phyloP scores from a whole-genome alignment of 768 basidiomycete species.

The Bullera alba region DNA sequence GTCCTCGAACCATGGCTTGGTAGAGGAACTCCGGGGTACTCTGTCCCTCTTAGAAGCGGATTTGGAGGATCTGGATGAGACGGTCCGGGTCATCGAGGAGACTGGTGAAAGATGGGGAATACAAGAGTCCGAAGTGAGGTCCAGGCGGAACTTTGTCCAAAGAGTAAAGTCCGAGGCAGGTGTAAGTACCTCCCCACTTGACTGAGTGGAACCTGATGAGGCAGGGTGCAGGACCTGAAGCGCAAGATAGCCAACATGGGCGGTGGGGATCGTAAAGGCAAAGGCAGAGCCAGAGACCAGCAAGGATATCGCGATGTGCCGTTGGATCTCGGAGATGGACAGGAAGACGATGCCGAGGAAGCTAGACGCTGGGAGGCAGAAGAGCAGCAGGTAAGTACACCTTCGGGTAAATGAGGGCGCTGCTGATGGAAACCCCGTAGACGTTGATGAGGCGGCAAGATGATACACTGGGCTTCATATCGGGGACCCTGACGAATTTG shows the following conservation, averaged over 20 bases:
- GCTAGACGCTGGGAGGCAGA: slow-evolving; percentile 67
- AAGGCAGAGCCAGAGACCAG: slow-evolving; percentile 9
- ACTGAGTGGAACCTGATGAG: not conserved
- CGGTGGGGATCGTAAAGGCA: slow-evolving; percentile 11
- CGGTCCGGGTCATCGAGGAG: slow-evolving; percentile 81
- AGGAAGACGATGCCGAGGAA: slow-evolving; percentile 56
- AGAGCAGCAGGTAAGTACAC: slow-evolving; percentile 64
- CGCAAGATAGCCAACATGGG: slow-evolving; percentile 2
- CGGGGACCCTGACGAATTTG: slow-evolving; percentile 74
- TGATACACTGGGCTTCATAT: slow-evolving; percentile 75
- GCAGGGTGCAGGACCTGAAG: slow-evolving; percentile 3
- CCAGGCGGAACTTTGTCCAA: slow-evolving; percentile 67
- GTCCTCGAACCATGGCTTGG: slow-evolving; percentile 1
- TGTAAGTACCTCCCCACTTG: slow-evolving; percentile 52
- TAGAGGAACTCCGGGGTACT: slow-evolving; percentile 63
- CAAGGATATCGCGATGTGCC: slow-evolving; percentile 27
- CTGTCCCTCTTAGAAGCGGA: slow-evolving; percentile 75
- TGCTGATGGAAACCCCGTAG: slow-evolving; percentile 48
- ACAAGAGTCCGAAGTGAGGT: slow-evolving; percentile 65
- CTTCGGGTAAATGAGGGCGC: not conserved
- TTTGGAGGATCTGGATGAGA: slow-evolving; percentile 86
- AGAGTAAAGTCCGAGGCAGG: slow-evolving; percentile 68
- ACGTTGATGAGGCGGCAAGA: slow-evolving; percentile 86
- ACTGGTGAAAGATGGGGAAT: slow-evolving; percentile 82
- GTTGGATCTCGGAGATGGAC: slow-evolving; percentile 14